phyloP scores from a whole-genome alignment of 164 flowering plant genomes.

The Vitis vinifera region ASM3070453v1 NC_081811.1:7595501-7596000 shows the following conservation, averaged over 20 bases:
- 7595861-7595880: conserved; percentile 35
- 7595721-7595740: conserved; percentile 49
- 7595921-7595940: conserved; percentile 18
- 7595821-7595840: conserved; percentile 77
- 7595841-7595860: conserved; percentile 83
- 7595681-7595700: conserved; percentile 26
- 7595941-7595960: conserved; percentile 17
- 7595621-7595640: conserved; percentile 63
- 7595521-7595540: too few relatives aligned
- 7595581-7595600: conserved; percentile 47
- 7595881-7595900: conserved; percentile 26
- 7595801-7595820: conserved; percentile 59
- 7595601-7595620: conserved; percentile 67
- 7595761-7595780: conserved; percentile 62
- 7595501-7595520: too few relatives aligned
- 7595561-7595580: too few relatives aligned
- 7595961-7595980: conserved; percentile 6
- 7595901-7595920: conserved; percentile 60
- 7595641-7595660: conserved; percentile 82
- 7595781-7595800: conserved; percentile 73
- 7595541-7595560: too few relatives aligned
- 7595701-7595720: conserved; percentile 52
- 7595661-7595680: conserved; percentile 52
- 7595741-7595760: conserved; percentile 66
- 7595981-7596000: too few relatives aligned